Conservation (phyloP, 2,329 filamentous ascomycete species). For the Basipetospora chlamydospora region DNA sequence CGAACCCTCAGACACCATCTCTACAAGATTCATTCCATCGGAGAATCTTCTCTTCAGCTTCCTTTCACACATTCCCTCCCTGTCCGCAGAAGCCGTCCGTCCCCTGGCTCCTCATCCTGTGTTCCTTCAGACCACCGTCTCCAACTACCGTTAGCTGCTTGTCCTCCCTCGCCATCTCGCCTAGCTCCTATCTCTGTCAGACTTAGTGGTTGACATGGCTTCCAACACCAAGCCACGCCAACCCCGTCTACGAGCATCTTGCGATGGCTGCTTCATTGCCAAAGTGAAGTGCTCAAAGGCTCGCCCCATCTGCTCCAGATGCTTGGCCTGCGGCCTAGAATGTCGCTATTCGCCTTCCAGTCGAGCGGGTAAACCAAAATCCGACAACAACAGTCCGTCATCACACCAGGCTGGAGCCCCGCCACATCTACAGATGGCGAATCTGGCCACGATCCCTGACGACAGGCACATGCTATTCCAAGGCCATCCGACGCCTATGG, state of each 20-base stretch:
- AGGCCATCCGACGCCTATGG: constrained; percentile 3
- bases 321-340: constrained; percentile 31
- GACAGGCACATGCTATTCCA: background rate
- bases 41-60: no score
- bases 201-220: background rate
- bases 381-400: background rate
- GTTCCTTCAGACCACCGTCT: no score
- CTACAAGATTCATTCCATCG: no score
- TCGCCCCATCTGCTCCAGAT: constrained; percentile 37
- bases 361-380: constrained; percentile 21
- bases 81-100: no score
- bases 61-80: no score
- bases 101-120: no score
- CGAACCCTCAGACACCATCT: no score
- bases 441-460: background rate
- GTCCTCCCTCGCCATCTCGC: background rate
- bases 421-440: background rate
- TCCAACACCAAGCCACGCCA: constrained; percentile 13
- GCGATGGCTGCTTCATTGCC: constrained; percentile 39
- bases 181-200: background rate
- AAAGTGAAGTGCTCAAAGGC: constrained; percentile 42
- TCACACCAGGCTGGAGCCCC: background rate
- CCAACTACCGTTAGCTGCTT: no score
- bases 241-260: constrained; percentile 31
- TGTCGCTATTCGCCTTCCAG: constrained; percentile 39